Evolutionary conservation across 805 yeast species (phyloP), one percentile per base, ranked within the genome.

Genomic region (Candida gorgasii): DNA sequence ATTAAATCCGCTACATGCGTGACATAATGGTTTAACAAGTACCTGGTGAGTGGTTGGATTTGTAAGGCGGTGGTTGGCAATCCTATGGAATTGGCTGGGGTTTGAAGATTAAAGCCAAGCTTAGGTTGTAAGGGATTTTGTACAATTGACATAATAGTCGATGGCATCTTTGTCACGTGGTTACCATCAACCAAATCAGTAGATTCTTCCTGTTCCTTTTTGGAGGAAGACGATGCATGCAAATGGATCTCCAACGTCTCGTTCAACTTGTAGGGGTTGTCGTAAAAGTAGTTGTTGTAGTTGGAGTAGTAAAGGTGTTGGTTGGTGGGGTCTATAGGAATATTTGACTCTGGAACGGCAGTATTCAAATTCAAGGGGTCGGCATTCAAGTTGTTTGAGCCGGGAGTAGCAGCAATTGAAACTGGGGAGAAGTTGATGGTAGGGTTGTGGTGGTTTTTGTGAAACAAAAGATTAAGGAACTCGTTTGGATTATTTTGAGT

Each of bases 1-100:
- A 84, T 82, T 41, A 80, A 62, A 57, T 86, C 93, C 0, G 92
- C 92, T 1, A 89, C 93, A 49, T 82, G 79, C 13, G 83, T 78
- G 13, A 79, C 73, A 58, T 87, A 89, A 55, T 89, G 80, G 47
- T 82, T 81, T 36, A 89, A 65, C 30, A 89, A 64, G 55, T 82
- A 86, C 34, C 93, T 63, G 0, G 95, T 79, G 52, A 86, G 68
- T 1, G 95, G 87, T 50, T 79, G 79, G 2, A 84, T 79, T 45
- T 74, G 76, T 31, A 85, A 56, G 0, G 89, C 84, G 0, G 82
- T 75, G 1, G 76, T 71, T 1, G 89, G 87, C 3, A 84, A 54
- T 18, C 57, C 72, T 35, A 42, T 53, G 29, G 49, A 39, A 13
- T 51, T 34, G 1, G 60, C 49, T 4, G 67, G 67, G 23, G 62